These are phyloP conservation scores for Alternaria conjuncta DNA, from an alignment of 2,329 filamentous ascomycete genomes.

Conservation along the genomic window DNA sequence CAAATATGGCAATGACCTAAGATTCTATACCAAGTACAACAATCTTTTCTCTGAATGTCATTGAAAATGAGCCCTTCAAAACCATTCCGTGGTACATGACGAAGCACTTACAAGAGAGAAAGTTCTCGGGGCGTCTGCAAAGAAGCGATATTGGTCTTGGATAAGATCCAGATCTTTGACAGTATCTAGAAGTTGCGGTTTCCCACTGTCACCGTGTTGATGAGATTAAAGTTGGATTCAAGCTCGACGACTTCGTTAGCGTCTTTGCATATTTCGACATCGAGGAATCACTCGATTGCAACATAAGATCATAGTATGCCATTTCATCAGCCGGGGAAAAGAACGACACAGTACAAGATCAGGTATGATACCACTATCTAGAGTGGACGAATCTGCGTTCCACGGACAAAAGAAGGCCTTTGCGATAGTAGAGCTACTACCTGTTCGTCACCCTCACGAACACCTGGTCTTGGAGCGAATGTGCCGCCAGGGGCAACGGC, in stretches of 20 bases:
- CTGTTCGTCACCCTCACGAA: background rate
- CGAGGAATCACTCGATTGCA: slow-evolving; percentile 48
- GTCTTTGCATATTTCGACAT: slow-evolving; percentile 52
- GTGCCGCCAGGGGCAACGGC: background rate
- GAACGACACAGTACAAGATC: slow-evolving; percentile 36
- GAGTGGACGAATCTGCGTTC: background rate
- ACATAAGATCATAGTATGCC: slow-evolving; percentile 34
- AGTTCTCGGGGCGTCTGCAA: slow-evolving; percentile 13
- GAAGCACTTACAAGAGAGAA: slow-evolving; percentile 40
- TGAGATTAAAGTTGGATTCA: slow-evolving; percentile 51
- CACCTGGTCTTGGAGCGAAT: background rate
- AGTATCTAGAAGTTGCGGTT: slow-evolving; percentile 51
- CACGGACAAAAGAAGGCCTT: background rate
- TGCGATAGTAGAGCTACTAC: background rate
- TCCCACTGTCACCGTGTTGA: slow-evolving; percentile 55
- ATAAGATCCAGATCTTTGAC: slow-evolving; percentile 23
- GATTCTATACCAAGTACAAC: background rate
- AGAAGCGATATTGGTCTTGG: background rate
- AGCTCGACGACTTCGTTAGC: slow-evolving; percentile 59
- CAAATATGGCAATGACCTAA: background rate
- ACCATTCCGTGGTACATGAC: slow-evolving; percentile 71
- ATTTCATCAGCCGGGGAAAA: slow-evolving; percentile 48
- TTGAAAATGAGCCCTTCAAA: slow-evolving; percentile 61
- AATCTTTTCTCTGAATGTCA: background rate
- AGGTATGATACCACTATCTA: background rate